A percentile compares a stretch with the other conserved stretches of the same genome.
phyloP scores from a whole-genome alignment of 2,329 filamentous ascomycete genomes.

The Rhinocladiella similis region DNA sequence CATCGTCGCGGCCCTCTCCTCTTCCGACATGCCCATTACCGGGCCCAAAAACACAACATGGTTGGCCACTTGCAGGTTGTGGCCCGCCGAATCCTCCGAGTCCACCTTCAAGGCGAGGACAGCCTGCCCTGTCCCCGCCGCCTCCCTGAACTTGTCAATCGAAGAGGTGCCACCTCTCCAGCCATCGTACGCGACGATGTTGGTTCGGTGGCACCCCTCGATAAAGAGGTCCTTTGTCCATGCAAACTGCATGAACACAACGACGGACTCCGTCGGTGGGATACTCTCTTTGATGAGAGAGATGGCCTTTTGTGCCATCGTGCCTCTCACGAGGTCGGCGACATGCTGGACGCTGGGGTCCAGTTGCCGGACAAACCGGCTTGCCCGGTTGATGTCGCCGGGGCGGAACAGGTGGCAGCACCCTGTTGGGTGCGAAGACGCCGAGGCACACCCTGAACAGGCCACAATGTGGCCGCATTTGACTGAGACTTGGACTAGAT shows the following conservation, averaged over 20 bases:
- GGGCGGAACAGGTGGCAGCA: constrained; percentile 8
- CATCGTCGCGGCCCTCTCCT: constrained; percentile 60
- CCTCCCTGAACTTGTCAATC: constrained; percentile 43
- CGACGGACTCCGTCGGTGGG: constrained; percentile 48
- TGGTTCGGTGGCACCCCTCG: constrained; percentile 11
- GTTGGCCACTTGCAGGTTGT: constrained; percentile 65
- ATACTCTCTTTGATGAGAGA: constrained; percentile 43
- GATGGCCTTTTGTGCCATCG: constrained; percentile 51
- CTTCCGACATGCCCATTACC: constrained; percentile 49
- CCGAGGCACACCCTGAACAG: not conserved
- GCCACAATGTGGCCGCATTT: constrained; percentile 51
- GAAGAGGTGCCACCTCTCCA: constrained; percentile 34
- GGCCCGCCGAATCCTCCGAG: constrained; percentile 59
- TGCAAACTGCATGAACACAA: constrained; percentile 55
- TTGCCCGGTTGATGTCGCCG: constrained; percentile 2
- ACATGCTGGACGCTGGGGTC: not conserved
- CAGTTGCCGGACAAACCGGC: constrained; percentile 1
- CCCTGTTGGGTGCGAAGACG: not conserved
- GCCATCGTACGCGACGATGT: constrained; percentile 36
- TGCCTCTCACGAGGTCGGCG: constrained; percentile 34
- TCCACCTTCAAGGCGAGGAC: constrained; percentile 60
- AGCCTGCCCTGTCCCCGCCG: constrained; percentile 33
- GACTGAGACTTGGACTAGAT: constrained; percentile 43
- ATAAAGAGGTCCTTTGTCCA: constrained; percentile 13
- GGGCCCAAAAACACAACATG: constrained; percentile 65